These are phyloP conservation scores for Trichoderma semiorbis DNA, from an alignment of 2,329 filamentous ascomycete genomes.

Conservation along the genomic window DNA sequence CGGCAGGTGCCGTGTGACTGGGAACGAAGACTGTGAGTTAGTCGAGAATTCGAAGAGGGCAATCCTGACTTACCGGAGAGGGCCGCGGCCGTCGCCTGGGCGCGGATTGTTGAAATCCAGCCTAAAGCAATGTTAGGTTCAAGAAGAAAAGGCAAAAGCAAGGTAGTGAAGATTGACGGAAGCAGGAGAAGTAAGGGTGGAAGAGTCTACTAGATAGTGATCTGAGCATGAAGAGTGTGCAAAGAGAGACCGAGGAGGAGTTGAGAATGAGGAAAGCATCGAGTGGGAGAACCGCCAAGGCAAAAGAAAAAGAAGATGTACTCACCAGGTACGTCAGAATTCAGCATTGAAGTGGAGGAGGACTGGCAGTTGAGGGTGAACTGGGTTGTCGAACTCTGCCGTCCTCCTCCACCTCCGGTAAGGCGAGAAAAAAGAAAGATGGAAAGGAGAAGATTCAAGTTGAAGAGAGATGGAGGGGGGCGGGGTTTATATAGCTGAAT, in stretches of 20 bases:
- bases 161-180: neutral
- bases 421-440: neutral
- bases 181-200: neutral
- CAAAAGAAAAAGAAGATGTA: neutral
- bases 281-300: neutral
- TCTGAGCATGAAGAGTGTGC: neutral
- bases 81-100: neutral
- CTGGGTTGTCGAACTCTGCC: no score
- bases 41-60: neutral
- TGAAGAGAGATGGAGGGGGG: neutral
- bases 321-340: neutral
- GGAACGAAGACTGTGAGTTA: neutral
- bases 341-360: neutral
- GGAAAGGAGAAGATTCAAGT: neutral
- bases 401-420: neutral
- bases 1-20: no score
- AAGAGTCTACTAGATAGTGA: neutral
- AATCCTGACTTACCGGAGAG: neutral
- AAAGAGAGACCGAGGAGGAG: neutral
- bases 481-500: neutral
- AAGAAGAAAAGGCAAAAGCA: neutral
- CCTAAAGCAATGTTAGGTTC: neutral
- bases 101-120: neutral
- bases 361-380: neutral
- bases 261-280: neutral